Conservation (phyloP, 768 basidiomycete species). For the Auricularia sp. region DNA sequence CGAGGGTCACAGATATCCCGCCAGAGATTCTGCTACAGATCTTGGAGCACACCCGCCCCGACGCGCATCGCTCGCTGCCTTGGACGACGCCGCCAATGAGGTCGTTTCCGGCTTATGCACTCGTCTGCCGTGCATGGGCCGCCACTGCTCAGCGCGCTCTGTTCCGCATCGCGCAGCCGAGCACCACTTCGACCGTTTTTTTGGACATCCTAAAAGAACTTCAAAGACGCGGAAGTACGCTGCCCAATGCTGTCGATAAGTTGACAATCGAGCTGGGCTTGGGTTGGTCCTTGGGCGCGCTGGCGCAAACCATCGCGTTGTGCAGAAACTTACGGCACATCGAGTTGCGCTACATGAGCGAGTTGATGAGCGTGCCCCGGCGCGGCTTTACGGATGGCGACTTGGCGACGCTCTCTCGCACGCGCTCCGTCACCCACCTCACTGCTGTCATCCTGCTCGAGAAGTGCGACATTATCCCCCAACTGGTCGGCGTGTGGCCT, state of each 20-base stretch:
- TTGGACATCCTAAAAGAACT: not conserved
- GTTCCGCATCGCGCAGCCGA: not conserved
- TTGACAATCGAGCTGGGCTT: not conserved
- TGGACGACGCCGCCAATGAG: not conserved
- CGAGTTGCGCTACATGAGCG: too few relatives aligned
- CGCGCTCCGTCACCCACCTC: not conserved
- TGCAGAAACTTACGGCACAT: not conserved
- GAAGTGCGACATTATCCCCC: not conserved
- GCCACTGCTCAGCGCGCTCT: not conserved
- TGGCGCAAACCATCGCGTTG: not conserved
- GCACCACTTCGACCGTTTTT: not conserved
- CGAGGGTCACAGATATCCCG: not conserved
- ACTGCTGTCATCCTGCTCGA: not conserved
- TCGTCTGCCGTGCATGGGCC: not conserved
- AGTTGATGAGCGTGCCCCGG: too few relatives aligned
- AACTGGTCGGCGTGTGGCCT: not conserved
- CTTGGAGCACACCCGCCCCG: not conserved
- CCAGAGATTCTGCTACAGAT: not conserved
- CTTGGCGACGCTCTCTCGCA: not conserved
- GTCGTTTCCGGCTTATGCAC: not conserved
- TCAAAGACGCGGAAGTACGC: not conserved
- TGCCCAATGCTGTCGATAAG: not conserved
- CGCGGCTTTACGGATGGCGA: not conserved
- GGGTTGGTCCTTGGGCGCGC: not conserved
- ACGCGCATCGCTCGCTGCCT: not conserved